Evolutionary conservation across 441 rosid genomes (phyloP).

Genomic region (Pelargonium fulgidum): DNA sequence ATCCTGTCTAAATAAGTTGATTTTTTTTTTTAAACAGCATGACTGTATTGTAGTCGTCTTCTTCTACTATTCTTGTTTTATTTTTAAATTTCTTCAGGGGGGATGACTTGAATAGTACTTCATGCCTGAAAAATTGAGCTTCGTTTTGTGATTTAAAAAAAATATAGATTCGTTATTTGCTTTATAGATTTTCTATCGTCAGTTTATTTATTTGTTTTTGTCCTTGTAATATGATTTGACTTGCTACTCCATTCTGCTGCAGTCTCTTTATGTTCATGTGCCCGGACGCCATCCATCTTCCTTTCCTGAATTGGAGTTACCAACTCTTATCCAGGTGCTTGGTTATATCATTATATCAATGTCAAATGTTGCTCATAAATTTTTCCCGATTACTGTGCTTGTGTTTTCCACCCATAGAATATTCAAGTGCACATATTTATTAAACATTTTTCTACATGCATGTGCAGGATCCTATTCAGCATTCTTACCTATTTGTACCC

Average conservation of each 20-base stretch:
- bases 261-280: conserved; percentile 83
- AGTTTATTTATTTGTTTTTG: conserved; percentile 8
- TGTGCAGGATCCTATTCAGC: neutral
- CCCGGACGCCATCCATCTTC: conserved; percentile 82
- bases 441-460: conserved; percentile 2
- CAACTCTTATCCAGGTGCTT: conserved; percentile 82
- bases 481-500: conserved; percentile 1
- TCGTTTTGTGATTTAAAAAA: neutral
- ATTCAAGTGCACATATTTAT: neutral
- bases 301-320: conserved; percentile 84
- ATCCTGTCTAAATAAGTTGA: no score
- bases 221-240: conserved; percentile 17
- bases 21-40: no score
- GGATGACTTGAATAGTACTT: no score
- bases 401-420: neutral
- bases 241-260: conserved; percentile 28
- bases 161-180: neutral
- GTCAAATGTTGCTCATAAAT: neutral
- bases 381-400: neutral
- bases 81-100: no score
- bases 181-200: conserved; percentile 2
- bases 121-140: no score
- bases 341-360: conserved; percentile 11
- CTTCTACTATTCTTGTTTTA: no score
- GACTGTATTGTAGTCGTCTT: no score